A percentile compares a stretch with the other conserved stretches of the same genome.
Evolutionary conservation across 192 early-diverging fungal genomes (phyloP).

Genomic region (Phlyctochytrium planicorne): DNA sequence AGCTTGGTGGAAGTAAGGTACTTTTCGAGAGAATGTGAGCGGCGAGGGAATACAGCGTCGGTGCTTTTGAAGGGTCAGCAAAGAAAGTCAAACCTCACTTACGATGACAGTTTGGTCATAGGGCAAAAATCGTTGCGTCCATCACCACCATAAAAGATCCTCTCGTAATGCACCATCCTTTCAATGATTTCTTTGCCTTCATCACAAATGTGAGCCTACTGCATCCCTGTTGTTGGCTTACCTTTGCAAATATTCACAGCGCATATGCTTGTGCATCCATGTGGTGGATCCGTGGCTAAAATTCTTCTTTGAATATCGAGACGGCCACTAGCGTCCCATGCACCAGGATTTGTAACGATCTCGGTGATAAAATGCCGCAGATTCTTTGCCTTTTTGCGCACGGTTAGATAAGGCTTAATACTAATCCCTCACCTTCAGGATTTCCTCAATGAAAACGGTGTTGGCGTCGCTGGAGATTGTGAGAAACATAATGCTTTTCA

Average conservation of each 20-base stretch:
- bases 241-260: conserved; percentile 42
- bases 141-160: conserved; percentile 37
- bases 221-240: background rate
- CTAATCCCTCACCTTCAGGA: conserved; percentile 31
- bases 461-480: conserved; percentile 42
- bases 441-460: conserved; percentile 40
- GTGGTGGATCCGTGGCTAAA: conserved; percentile 17
- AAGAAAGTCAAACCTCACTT: background rate
- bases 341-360: conserved; percentile 40
- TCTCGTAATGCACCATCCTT: conserved; percentile 22
- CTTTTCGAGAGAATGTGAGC: conserved; percentile 23
- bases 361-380: conserved; percentile 29
- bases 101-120: conserved; percentile 24
- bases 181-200: conserved; percentile 12
- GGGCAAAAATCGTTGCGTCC: conserved; percentile 46
- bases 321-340: conserved; percentile 17
- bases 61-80: background rate
- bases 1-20: conserved; percentile 6
- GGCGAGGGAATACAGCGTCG: conserved; percentile 19
- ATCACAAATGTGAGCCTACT: background rate
- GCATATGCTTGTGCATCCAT: conserved; percentile 30
- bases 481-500: conserved; percentile 2
- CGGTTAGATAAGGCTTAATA: too few relatives aligned
- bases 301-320: conserved; percentile 18
- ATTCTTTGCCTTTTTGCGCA: conserved; percentile 26